Evolutionary conservation across 2,329 filamentous ascomycete genomes (phyloP), one percentile per base, ranked within the genome.

Genomic region (Fusarium caatingaense): DNA sequence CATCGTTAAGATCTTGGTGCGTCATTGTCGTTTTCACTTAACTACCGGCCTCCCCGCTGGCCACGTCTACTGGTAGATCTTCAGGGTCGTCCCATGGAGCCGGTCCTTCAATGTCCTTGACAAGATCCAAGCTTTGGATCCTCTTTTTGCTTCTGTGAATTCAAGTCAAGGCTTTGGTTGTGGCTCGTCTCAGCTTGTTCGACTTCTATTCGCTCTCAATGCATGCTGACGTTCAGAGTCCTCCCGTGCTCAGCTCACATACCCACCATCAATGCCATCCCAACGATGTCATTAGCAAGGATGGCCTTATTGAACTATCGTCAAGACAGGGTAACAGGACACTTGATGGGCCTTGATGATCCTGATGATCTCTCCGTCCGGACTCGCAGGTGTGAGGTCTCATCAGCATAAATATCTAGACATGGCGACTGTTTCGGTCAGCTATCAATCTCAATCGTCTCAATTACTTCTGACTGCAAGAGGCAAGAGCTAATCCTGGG

Each of bases 61-160:
- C 71, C 73, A 75, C 72, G 64, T 74, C 61, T 63, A 51, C 69
- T 56, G 53, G 45, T 58, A 66, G 46, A 46, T 60, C 44, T 66
- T 55, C 73, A 74, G 65, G 73, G 73, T 56, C 71, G 61, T 67
- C 64, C 73, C 73, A 74, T 75, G 73, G 34, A 60, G 64, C 62
- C 32, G 7, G 62, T 59, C 56, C 60, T 72, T 63, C 56, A 65
- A 25, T 64, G 53, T 34, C 48, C 53, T 57, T 58, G 28, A 53
- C 67, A 71, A 64, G 46, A 69, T 66, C 68, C 60, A 73, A 63
- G 62, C 66, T 72, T 62, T 56, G 49, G 54, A 48, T 56, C 32
- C 51, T 45, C 47, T 44, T 23, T 68, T 63, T 70, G 44, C 49
- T 67, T 64, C 50, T 69, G 49, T 53, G 56, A 8, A 34, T 62